Evolutionary conservation across 116 monocot genomes (phyloP).

Genomic region (Thalassia testudinum): DNA sequence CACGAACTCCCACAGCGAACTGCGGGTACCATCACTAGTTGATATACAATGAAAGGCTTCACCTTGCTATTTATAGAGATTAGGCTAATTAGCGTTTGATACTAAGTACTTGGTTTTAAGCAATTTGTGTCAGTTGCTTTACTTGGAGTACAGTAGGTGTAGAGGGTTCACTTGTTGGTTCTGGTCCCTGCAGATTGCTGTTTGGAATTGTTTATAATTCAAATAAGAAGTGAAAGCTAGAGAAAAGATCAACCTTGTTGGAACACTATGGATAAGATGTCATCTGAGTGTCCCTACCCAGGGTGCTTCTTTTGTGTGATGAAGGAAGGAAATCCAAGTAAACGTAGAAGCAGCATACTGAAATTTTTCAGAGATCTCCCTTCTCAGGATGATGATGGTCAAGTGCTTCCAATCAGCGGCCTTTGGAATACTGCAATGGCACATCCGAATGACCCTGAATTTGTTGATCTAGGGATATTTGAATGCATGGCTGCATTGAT

Average conservation of each 20-base stretch:
- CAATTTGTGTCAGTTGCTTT: too few species aligned
- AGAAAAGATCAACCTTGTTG: not conserved
- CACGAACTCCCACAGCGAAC: too few species aligned
- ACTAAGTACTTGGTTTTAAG: too few species aligned
- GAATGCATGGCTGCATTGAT: slow-evolving; percentile 94
- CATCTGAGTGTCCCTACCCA: slow-evolving; percentile 78
- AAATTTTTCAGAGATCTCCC: slow-evolving; percentile 98
- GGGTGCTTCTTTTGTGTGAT: slow-evolving; percentile 99
- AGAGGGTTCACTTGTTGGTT: too few species aligned
- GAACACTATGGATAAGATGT: slow-evolving; percentile 52
- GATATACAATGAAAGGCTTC: too few species aligned
- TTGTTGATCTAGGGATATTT: slow-evolving; percentile 91
- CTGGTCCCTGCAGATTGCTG: too few species aligned
- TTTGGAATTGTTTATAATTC: too few species aligned
- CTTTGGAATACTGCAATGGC: slow-evolving; percentile 99
- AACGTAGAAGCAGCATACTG: slow-evolving; percentile 62
- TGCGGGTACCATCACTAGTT: too few species aligned
- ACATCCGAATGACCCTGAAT: slow-evolving; percentile 95
- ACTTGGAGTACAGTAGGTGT: too few species aligned
- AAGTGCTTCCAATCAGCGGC: slow-evolving; percentile 94
- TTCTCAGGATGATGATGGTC: slow-evolving; percentile 88
- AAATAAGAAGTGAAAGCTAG: too few species aligned
- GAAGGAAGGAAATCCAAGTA: slow-evolving; percentile 84
- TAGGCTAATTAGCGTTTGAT: too few species aligned
- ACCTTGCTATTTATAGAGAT: too few species aligned